Conservation (phyloP, 257 asterid species). For the Avicennia marina region DNA sequence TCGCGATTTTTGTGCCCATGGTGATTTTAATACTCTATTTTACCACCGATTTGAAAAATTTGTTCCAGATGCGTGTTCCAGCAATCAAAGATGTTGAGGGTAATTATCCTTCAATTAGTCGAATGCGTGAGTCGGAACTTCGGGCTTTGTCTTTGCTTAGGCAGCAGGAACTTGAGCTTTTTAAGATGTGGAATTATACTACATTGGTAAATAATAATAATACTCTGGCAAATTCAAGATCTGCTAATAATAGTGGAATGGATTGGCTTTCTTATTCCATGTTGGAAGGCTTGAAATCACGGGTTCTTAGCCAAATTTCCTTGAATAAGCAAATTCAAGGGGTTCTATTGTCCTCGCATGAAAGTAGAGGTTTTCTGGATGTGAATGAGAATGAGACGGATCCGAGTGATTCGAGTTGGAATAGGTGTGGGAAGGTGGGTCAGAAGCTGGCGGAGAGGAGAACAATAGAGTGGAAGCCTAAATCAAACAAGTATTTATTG, state of each 20-base stretch:
- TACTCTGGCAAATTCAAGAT: conserved; percentile 18
- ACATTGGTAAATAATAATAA: conserved; percentile 18
- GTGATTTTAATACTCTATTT: conserved; percentile 52
- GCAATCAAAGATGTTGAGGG: conserved; percentile 20
- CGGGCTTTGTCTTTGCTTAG: conserved; percentile 65
- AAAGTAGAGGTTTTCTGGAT: conserved; percentile 26
- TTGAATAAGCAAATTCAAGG: conserved; percentile 72
- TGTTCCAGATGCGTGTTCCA: conserved; percentile 49
- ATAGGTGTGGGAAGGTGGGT: conserved; percentile 60
- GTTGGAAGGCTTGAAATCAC: conserved; percentile 50
- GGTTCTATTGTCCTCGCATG: conserved; percentile 66
- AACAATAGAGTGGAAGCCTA: conserved; percentile 85
- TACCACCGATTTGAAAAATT: conserved; percentile 47
- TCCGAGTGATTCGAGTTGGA: conserved; percentile 35
- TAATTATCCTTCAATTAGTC: conserved; percentile 29
- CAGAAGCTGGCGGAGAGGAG: conserved; percentile 55
- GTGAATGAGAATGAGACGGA: conserved; percentile 44
- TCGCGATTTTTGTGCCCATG: conserved; percentile 51
- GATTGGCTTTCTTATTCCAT: conserved; percentile 14
- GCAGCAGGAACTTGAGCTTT: conserved; percentile 78
- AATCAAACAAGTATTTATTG: conserved; percentile 65
- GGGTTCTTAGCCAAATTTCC: conserved; percentile 58
- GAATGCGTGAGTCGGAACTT: conserved; percentile 85
- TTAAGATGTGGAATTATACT: conserved; percentile 60
- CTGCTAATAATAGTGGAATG: conserved; percentile 12